Evolutionary conservation across 805 yeast species (phyloP), one percentile per base, ranked within the genome.

Genomic region (Teunomyces panamensis): DNA sequence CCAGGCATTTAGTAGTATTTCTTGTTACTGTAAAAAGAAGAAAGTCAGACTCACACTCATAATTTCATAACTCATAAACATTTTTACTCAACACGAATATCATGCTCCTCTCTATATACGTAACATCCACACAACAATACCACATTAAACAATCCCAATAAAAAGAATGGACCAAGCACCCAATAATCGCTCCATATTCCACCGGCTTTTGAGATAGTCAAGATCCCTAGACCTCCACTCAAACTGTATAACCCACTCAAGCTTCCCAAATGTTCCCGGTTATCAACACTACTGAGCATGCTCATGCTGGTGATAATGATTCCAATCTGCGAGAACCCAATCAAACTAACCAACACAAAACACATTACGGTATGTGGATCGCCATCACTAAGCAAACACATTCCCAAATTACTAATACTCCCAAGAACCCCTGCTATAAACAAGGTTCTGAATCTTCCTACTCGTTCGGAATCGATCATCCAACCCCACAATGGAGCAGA

Each of bases 171-270:
- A 0, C 80, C 78, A 33, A 79, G 76, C 20, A 75, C 64, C 79
- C 83, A 80, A 32, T 53, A 44, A 57, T 84, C 89, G 20, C 85
- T 78, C 53, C 80, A 67, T 11, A 65, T 56, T 3, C 90, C 90
- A 5, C 90, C 91, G 8, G 83, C 30, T 56, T 79, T 80, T 30
- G 83, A 77, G 27, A 84, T 65, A 1, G 82, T 45, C 48, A 85
- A 64, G 26, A 85, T 83, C 2, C 92, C 92, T 6, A 82, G 44
- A 0, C 88, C 88, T 13, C 89, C 90, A 53, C 77, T 69, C 46
- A 85, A 74, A n/a, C 85, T 77, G 59, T 81, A 83, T 9, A 83
- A 78, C 5, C 92, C 92, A 43, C 85, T 77, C 35, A 85, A 75
- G 2, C 86, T 73, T n/a, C 90, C 90, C 43, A 79, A 77, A 48